These are phyloP conservation scores for Umbelopsis sp. DNA, from an alignment of 192 early-diverging fungal species.

Conservation along the genomic window DNA sequence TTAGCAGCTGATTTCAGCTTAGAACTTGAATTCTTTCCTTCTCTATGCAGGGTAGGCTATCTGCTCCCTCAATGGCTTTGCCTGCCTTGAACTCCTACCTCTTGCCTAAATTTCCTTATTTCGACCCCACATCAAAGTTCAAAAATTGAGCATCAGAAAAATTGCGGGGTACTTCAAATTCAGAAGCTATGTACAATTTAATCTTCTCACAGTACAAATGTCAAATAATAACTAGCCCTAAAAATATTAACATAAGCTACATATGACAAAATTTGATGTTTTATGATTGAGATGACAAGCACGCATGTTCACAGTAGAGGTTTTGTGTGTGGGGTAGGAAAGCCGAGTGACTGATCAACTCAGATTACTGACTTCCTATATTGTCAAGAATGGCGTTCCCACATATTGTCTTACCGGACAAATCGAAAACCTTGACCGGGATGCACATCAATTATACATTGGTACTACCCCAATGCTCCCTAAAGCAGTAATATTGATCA, in stretches of 20 bases:
- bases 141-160: neutral
- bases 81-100: too few species aligned
- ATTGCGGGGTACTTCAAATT: slow-evolving; percentile 18
- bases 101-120: neutral
- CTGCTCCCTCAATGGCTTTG: too few species aligned
- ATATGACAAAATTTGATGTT: neutral
- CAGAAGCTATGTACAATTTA: neutral
- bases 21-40: neutral
- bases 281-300: neutral
- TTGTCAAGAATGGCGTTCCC: slow-evolving; percentile 5
- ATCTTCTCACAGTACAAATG: too few species aligned
- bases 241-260: too few species aligned
- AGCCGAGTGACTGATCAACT: too few species aligned
- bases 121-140: neutral
- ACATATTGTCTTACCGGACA: slow-evolving; percentile 7
- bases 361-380: neutral
- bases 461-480: neutral
- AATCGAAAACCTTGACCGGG: slow-evolving; percentile 15
- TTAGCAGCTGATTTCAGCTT: neutral
- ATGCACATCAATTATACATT: neutral
- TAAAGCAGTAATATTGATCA: slow-evolving; percentile 1
- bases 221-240: too few species aligned
- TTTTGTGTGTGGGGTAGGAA: too few species aligned
- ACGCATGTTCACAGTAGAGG: too few species aligned
- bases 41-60: neutral